Evolutionary conservation across 139 green algal genomes (phyloP), one percentile per base, ranked within the genome.

Genomic region (Limnomonas spitsbergensis): DNA sequence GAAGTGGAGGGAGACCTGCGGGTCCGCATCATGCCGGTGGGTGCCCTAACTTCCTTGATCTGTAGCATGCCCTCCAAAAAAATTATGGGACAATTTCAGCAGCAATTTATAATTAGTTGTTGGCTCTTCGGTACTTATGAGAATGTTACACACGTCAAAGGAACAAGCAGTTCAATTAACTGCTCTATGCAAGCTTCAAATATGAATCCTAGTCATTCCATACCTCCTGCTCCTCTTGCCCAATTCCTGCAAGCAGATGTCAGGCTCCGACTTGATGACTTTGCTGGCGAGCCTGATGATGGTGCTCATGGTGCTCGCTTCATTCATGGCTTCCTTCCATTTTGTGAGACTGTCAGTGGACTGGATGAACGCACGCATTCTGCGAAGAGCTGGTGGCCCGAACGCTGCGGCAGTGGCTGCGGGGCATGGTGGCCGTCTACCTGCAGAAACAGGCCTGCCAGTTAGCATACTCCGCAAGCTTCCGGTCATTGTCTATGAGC

Each of bases 281-380:
- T 89, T 93, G 81, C 74, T 95, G 31, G 88, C 94, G 83, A 84
- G 56, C 26, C 87, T 87, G 0, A 83, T 91, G 7, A 81, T 91
- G 37, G 91, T 88, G 14, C 77, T 94, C 40, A 68, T 95, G 77
- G 85, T 86, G 7, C 78, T 95, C 36, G 84, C 82, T 0, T 77
- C 94, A 2, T 84, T 95, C 53, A 73, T 93, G 66, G 83, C 86
- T 29, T 90, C 88, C 7, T 93, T 95, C 52, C 93, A 89, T 69
- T 79, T 85, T 2, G 86, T 89, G 85, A 53, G 85, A 78, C 69
- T 88, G 9, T 68, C 81, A 38, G 81, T 73, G 36, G 6, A 61
- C 69, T 20, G 29, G 67, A 4, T 27, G n/a, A 42, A 42, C 26
- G 36, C n/a, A 39, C n/a, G n/a, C n/a, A n/a, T n/a, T n/a, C n/a